phyloP scores from a whole-genome alignment of 1,284 basidiomycete genomes.

The Stygiomarasmius scandens region DNA sequence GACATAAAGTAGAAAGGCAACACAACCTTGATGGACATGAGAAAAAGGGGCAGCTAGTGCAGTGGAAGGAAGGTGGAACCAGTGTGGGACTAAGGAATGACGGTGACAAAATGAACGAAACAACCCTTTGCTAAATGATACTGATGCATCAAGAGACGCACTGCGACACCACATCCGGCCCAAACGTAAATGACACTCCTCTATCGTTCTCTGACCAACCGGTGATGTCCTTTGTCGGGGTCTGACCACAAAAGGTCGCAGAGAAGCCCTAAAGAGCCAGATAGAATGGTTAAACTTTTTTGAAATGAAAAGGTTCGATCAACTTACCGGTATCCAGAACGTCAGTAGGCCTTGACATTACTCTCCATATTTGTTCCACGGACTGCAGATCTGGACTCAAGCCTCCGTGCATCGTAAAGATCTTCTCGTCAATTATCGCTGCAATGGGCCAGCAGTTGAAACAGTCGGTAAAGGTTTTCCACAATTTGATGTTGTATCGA shows the following conservation, averaged over 20 bases:
- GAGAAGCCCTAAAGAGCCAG: constrained; percentile 67
- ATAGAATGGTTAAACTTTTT: not conserved
- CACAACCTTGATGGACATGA: constrained; percentile 16
- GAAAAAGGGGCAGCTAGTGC: constrained; percentile 24
- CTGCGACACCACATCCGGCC: constrained; percentile 95
- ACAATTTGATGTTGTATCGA: constrained; percentile 96
- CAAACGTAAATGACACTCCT: constrained; percentile 98
- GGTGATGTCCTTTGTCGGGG: constrained; percentile 98
- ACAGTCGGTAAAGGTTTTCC: constrained; percentile 98
- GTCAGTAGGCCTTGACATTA: constrained; percentile 99
- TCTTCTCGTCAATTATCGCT: constrained; percentile 96
- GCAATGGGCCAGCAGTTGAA: constrained; percentile 96
- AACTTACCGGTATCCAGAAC: constrained; percentile 93
- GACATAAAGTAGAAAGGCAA: too few relatives aligned
- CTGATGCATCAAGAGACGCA: constrained; percentile 35
- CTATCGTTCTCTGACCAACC: constrained; percentile 99
- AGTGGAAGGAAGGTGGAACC: constrained; percentile 17
- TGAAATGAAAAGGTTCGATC: not conserved
- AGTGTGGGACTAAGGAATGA: too few relatives aligned
- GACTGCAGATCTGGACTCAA: constrained; percentile 96
- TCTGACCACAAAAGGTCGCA: constrained; percentile 99
- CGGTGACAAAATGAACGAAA: constrained; percentile 10
- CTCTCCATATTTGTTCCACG: constrained; percentile 99
- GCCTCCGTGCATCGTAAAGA: constrained; percentile 93
- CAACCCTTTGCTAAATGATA: not conserved